Evolutionary conservation across 1,284 basidiomycete species (phyloP).

Genomic region (Gymnopus androsaceus): DNA sequence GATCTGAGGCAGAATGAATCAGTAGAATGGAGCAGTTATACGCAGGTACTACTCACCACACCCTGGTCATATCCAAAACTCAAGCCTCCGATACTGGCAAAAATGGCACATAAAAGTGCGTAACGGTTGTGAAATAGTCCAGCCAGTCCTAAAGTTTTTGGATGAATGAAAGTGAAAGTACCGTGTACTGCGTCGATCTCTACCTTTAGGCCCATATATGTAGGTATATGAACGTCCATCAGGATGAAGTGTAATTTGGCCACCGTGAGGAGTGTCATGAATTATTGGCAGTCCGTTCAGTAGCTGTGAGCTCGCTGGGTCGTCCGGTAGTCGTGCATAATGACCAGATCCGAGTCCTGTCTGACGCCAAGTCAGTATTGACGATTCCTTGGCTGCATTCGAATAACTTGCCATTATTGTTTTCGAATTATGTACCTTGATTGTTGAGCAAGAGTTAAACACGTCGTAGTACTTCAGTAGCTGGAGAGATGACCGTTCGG

Average conservation of each 20-base stretch:
- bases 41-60: slow-evolving; percentile 49
- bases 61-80: slow-evolving; percentile 81
- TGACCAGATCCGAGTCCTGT: background rate
- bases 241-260: slow-evolving; percentile 34
- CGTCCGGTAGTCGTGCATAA: background rate
- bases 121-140: slow-evolving; percentile 68
- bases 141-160: no score
- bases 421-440: background rate
- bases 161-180: no score
- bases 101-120: slow-evolving; percentile 62
- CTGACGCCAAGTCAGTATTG: background rate
- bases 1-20: slow-evolving; percentile 40
- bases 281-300: background rate
- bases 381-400: no score
- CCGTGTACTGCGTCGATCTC: no score
- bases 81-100: slow-evolving; percentile 77
- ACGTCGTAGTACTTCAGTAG: no score
- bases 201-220: slow-evolving; percentile 67
- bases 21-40: no score
- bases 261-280: slow-evolving; percentile 2
- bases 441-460: no score
- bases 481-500: no score
- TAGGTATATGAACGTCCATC: slow-evolving; percentile 58
- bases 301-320: background rate
- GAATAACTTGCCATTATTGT: no score